Conservation (phyloP, 768 basidiomycete genomes). For the Rhodotorula sphaerocarpa region DNA sequence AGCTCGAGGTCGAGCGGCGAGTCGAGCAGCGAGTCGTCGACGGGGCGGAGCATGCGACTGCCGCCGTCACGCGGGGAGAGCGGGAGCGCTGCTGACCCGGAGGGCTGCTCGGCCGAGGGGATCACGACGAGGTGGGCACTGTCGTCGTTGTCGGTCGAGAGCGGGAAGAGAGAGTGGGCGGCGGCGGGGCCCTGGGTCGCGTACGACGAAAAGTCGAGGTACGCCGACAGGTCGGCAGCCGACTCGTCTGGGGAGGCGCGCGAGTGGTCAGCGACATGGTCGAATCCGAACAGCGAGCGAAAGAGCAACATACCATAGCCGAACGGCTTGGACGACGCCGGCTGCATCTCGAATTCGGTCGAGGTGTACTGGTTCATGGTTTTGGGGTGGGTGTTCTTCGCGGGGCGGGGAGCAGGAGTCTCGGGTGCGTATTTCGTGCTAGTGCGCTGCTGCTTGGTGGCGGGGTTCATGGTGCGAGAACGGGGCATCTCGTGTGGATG, state of each 20-base stretch:
- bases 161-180: too few relatives aligned
- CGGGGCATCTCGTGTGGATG: neutral
- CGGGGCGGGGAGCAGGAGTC: neutral
- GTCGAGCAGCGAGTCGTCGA: conserved; percentile 34
- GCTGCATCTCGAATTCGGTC: neutral
- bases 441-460: neutral
- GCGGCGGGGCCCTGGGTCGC: too few relatives aligned
- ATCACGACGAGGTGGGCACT: neutral
- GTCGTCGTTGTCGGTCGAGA: neutral
- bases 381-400: neutral
- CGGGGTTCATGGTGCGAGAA: neutral
- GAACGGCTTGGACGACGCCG: neutral
- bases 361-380: conserved; percentile 24
- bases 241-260: conserved; percentile 8
- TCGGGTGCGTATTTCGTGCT: neutral
- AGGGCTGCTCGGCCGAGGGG: neutral
- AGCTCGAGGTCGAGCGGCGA: conserved; percentile 33
- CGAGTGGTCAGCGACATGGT: neutral
- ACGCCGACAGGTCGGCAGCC: conserved; percentile 28
- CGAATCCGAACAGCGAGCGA: neutral
- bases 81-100: neutral
- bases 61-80: conserved; percentile 7
- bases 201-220: conserved; percentile 31
- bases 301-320: neutral
- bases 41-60: conserved; percentile 13